Base-by-base conservation (phyloP, 345 rosid species). In the Rhizophora mangle region DNA sequence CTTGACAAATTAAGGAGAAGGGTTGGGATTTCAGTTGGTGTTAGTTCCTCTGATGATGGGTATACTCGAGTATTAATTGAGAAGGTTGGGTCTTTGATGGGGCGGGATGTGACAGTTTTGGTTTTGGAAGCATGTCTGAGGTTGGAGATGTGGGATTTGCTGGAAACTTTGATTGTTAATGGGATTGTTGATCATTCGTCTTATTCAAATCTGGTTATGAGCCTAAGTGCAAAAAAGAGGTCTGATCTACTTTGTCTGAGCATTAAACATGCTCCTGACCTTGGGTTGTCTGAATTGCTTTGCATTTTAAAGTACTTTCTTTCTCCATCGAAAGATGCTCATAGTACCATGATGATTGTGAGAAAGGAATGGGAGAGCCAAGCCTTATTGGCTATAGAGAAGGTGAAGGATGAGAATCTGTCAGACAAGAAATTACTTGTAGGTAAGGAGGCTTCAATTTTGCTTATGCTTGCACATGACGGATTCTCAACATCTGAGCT, bases 381-480 rank as follows among this genome's bases (percentile, higher is more conserved):
- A 67, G 91, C 85, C 63, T 73, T 82, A 72, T 70, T 78, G 63
- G 94, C 93, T 67, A 73, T 86, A 30, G 86, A 82, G 26, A 85
- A 76, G 80, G 86, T 60, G 2, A 78, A 69, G 20, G 75, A 83
- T 69, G 72, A 66, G 72, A 78, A 71, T 58, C 73, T 72, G 18
- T 60, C 75, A 1, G 77, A 74, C 29, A 84, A 78, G 76, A 86
- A 85, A 63, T 68, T 21, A 2, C 72, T 31, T 11, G 20, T 76
- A 51, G 93, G 92, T 16, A 88, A 80, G 77, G 92, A 88, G 67
- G 97, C 97, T 74, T 70, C 90, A 0, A 74, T 89, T 74, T 75
- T 89, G 78, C 87, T 94, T 66, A 91, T 94, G 97, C 60, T 91
- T 76, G 97, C 97, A 0, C 80, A 85, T 62, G 97, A 94, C 62